Evolutionary conservation across 768 basidiomycete genomes (phyloP).

Genomic region (Termitomyces sp.): DNA sequence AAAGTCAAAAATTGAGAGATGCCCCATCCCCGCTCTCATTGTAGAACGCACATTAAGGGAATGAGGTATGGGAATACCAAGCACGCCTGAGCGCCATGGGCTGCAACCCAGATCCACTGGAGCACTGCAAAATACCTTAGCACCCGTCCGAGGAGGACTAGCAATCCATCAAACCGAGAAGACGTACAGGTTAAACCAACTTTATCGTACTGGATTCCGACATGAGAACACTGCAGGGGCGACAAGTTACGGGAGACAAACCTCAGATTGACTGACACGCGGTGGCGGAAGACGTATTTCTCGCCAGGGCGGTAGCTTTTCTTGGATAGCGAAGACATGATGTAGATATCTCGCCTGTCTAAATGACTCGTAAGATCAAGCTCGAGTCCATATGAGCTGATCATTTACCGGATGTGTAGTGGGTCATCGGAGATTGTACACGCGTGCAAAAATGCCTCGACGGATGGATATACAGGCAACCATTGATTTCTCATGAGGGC

Average conservation of each 20-base stretch:
- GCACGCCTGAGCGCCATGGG: conserved; percentile 72
- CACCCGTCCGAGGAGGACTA: conserved; percentile 6
- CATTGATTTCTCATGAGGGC: conserved; percentile 59
- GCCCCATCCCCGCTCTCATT: conserved; percentile 1
- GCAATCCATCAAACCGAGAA: not conserved
- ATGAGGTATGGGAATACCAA: conserved; percentile 77
- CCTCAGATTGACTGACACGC: conserved; percentile 79
- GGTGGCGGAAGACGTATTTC: conserved; percentile 81
- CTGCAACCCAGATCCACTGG: conserved; percentile 77
- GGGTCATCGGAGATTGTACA: conserved; percentile 56
- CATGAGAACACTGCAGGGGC: conserved; percentile 11
- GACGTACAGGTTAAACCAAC: conserved; percentile 77
- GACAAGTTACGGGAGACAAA: conserved; percentile 23
- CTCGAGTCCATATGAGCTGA: not conserved
- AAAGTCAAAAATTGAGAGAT: conserved; percentile 3
- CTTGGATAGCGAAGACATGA: conserved; percentile 55
- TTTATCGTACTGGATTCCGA: conserved; percentile 69
- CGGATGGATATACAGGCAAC: conserved; percentile 64
- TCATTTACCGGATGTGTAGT: conserved; percentile 53
- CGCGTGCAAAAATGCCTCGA: conserved; percentile 51
- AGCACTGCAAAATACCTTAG: conserved; percentile 49
- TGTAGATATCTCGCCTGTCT: conserved; percentile 58
- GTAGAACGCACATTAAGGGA: conserved; percentile 64
- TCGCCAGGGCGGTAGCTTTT: conserved; percentile 66
- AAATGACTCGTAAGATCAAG: conserved; percentile 10